Evolutionary conservation across 192 early-diverging fungal species (phyloP), one percentile per base, ranked within the genome.

Genomic region (Coemansia sp.): DNA sequence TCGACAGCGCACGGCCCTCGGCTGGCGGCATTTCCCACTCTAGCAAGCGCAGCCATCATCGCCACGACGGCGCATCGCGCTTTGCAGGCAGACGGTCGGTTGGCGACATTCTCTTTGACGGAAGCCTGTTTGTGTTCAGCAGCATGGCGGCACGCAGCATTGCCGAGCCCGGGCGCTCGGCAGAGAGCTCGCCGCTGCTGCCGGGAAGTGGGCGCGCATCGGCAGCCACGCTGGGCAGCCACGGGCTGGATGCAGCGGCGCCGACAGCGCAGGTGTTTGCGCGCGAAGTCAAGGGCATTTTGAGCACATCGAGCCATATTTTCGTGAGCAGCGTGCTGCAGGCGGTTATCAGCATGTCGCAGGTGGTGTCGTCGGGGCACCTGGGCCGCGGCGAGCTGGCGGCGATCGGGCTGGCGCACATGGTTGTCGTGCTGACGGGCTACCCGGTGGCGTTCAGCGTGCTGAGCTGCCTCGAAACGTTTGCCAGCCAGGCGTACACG

Each of bases 391-490:
- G 58, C 58, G 86, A 90, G 71, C 71, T 92, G 49, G 89, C 86
- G 9, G 87, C 86, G 0, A 82, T 88, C 1, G 86, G 88, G 0
- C 63, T 92, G 24, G 89, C 85, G 0, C 82, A 85, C 55, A 90
- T 92, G 86, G 86, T 88, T 32, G 87, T 87, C 6, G 81, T 85
- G 16, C 81, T 93, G 45, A 84, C 88, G 0, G 89, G 86, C 9
- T 91, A 88, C 70, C 84, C 84, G 12, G 70, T 92, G 22, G 80
- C 82, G 6, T 86, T 89, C 48, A 88, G 90, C 25, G 77, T 86
- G 12, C 71, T 86, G n/a, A 84, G 87, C 18, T 90, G 91, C 2
- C 69, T 93, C 3, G 90, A 93, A 61, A 93, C 90, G 0, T 76
- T 90, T 22, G 86, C 85, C 38, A 87, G 86, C 24, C 88, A 92